Percentiles rank a stretch among this genome's conserved stretches.
These are phyloP conservation scores for Neoascochyta sp. DNA, from an alignment of 2,329 filamentous ascomycete species.

Conservation along the genomic window DNA sequence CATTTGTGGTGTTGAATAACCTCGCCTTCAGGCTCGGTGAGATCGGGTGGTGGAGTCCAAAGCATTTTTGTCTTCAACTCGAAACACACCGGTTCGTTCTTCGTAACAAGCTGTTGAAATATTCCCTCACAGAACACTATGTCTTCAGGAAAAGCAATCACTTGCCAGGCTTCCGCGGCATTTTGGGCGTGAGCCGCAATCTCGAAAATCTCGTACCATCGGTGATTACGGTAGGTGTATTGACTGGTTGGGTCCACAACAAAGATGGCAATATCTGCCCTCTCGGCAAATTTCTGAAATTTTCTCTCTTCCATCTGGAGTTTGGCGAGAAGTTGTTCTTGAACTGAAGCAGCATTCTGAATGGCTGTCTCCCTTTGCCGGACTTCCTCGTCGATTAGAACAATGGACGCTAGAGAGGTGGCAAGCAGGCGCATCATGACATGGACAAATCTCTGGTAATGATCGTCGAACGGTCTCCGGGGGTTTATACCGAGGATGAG, in stretches of 20 bases:
- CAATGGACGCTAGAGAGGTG: slow-evolving; percentile 40
- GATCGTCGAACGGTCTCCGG: slow-evolving; percentile 36
- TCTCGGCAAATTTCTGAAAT: slow-evolving; percentile 41
- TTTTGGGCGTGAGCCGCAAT: slow-evolving; percentile 14
- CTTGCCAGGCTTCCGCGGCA: slow-evolving; percentile 17
- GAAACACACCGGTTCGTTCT: slow-evolving; percentile 34
- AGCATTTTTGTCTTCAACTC: slow-evolving; percentile 39
- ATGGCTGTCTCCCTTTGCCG: slow-evolving; percentile 34
- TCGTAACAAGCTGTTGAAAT: slow-evolving; percentile 29
- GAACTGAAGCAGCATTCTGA: slow-evolving; percentile 32
- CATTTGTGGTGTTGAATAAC: slow-evolving; percentile 20
- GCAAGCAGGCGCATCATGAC: slow-evolving; percentile 37
- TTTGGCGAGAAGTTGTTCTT: slow-evolving; percentile 35
- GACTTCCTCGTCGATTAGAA: slow-evolving; percentile 39
- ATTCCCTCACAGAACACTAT: slow-evolving; percentile 25
- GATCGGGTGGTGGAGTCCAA: slow-evolving; percentile 28
- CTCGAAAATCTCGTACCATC: slow-evolving; percentile 37
- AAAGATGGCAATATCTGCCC: slow-evolving; percentile 42
- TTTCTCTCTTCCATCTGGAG: slow-evolving; percentile 29
- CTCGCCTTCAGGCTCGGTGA: slow-evolving; percentile 8
- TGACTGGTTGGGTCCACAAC: slow-evolving; percentile 34
- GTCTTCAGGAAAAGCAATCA: slow-evolving; percentile 35
- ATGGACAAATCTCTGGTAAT: slow-evolving; percentile 39
- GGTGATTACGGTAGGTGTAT: slow-evolving; percentile 41
- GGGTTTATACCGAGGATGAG: slow-evolving; percentile 41